Evolutionary conservation across 2,329 filamentous ascomycete species (phyloP).

Genomic region (Balansia obtecta): DNA sequence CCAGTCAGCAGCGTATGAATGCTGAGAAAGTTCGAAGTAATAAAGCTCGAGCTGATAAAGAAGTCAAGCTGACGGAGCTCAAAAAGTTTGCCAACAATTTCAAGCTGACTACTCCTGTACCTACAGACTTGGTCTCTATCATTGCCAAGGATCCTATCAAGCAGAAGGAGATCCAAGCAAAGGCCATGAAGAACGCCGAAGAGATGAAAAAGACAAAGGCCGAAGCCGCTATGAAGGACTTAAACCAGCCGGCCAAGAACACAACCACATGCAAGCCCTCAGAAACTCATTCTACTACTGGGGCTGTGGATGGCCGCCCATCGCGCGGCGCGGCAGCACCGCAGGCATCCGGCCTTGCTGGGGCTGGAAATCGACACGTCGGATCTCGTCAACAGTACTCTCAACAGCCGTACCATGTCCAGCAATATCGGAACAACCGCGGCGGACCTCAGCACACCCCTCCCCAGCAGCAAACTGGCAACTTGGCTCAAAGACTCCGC

Average conservation of each 20-base stretch:
- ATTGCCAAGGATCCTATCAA: constrained; percentile 94
- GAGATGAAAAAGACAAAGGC: constrained; percentile 45
- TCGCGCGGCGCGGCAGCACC: constrained; percentile 23
- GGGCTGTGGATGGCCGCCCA: constrained; percentile 16
- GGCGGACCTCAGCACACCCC: constrained; percentile 29
- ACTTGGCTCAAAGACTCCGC: constrained; percentile 37
- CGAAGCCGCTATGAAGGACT: constrained; percentile 31
- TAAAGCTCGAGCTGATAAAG: constrained; percentile 64
- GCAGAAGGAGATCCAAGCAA: constrained; percentile 85
- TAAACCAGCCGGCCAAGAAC: constrained; percentile 30
- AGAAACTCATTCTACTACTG: constrained; percentile 12
- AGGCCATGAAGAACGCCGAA: constrained; percentile 65
- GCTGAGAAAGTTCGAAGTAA: constrained; percentile 43
- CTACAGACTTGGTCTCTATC: constrained; percentile 82
- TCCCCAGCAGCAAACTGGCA: constrained; percentile 28
- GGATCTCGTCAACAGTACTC: constrained; percentile 35
- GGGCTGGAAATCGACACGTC: constrained; percentile 29
- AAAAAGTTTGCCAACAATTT: constrained; percentile 93
- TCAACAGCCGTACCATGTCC: constrained; percentile 32
- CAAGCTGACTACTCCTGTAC: constrained; percentile 87
- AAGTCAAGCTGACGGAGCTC: constrained; percentile 83
- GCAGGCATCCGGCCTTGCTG: constrained; percentile 15
- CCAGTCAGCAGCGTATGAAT: constrained; percentile 40
- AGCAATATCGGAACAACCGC: constrained; percentile 37
- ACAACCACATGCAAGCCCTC: constrained; percentile 25